These are phyloP conservation scores for Pythium scleroteichum DNA, from an alignment of 352 stramenopile genomes.

Conservation along the genomic window DNA sequence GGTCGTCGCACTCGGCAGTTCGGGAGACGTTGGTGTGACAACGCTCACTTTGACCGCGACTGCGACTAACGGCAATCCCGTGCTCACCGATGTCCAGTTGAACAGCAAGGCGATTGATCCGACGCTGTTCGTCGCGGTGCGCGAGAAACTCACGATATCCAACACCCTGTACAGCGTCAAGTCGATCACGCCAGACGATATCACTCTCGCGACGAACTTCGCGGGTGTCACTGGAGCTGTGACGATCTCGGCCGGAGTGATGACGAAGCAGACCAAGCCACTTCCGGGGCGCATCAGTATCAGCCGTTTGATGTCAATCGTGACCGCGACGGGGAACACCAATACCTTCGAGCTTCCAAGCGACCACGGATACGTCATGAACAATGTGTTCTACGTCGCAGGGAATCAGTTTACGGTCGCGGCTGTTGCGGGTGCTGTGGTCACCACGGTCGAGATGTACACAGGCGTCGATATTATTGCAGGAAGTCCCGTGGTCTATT, in stretches of 20 bases:
- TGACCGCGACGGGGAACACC: slow-evolving; percentile 35
- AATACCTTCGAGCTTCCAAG: slow-evolving; percentile 44
- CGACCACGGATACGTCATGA: slow-evolving; percentile 37
- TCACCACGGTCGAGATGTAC: slow-evolving; percentile 44
- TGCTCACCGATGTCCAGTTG: slow-evolving; percentile 49
- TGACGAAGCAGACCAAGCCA: slow-evolving; percentile 51
- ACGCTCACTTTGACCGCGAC: slow-evolving; percentile 50
- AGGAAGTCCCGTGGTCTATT: slow-evolving; percentile 35
- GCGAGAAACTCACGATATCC: slow-evolving; percentile 51
- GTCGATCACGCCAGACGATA: slow-evolving; percentile 40
- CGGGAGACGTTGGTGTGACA: slow-evolving; percentile 61
- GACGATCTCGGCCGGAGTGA: slow-evolving; percentile 42
- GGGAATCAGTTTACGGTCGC: slow-evolving; percentile 40
- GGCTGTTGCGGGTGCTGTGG: slow-evolving; percentile 20
- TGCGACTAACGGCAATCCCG: slow-evolving; percentile 27
- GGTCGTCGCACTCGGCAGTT: slow-evolving; percentile 50
- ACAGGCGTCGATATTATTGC: slow-evolving; percentile 32
- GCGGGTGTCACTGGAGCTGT: slow-evolving; percentile 15
- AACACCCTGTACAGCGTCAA: slow-evolving; percentile 39
- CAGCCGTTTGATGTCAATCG: slow-evolving; percentile 40
- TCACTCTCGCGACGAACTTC: slow-evolving; percentile 42
- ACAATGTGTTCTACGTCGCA: slow-evolving; percentile 44
- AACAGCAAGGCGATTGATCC: slow-evolving; percentile 51
- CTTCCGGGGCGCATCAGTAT: slow-evolving; percentile 57
- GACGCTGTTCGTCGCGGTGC: slow-evolving; percentile 59